These are phyloP conservation scores for Xylaria sp. DNA, from an alignment of 495 filamentous ascomycete genomes.

Conservation along the genomic window DNA sequence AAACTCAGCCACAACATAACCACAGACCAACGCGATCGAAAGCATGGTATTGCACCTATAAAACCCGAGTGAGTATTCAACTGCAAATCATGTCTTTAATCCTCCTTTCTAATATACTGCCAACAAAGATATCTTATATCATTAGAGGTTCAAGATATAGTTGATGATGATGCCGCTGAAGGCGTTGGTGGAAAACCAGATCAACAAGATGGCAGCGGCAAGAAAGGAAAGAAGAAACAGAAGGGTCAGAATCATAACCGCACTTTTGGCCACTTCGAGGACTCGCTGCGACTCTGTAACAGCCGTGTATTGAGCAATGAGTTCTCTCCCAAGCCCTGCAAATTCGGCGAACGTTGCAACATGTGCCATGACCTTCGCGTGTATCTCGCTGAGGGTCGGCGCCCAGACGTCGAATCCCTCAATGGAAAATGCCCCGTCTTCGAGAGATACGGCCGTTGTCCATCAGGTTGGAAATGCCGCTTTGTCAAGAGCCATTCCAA, in stretches of 20 bases:
- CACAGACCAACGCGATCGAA: conserved; percentile 48
- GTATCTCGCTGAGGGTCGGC: conserved; percentile 84
- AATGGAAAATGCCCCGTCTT: conserved; percentile 80
- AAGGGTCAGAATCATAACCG: conserved; percentile 87
- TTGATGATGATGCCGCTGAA: conserved; percentile 78
- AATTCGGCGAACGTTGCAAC: conserved; percentile 77
- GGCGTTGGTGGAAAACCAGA: conserved; percentile 47
- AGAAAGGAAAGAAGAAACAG: conserved; percentile 69
- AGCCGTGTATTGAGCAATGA: conserved; percentile 70
- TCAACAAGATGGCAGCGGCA: conserved; percentile 44
- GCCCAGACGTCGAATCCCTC: conserved; percentile 77
- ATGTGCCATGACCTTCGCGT: conserved; percentile 81
- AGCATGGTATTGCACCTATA: conserved; percentile 77
- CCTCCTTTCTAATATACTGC: conserved; percentile 32
- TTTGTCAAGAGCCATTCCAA: conserved; percentile 82
- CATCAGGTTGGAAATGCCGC: conserved; percentile 89
- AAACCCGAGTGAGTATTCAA: conserved; percentile 76
- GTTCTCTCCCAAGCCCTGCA: conserved; percentile 76
- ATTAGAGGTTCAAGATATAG: conserved; percentile 35
- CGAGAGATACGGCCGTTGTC: conserved; percentile 75
- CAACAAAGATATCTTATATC: conserved; percentile 64
- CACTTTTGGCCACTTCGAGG: conserved; percentile 81
- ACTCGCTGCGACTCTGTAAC: conserved; percentile 79
- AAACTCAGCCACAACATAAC: conserved; percentile 38
- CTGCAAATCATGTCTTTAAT: not conserved